Evolutionary conservation across 441 rosid species (phyloP).

Genomic region (Populus hybrid): DNA sequence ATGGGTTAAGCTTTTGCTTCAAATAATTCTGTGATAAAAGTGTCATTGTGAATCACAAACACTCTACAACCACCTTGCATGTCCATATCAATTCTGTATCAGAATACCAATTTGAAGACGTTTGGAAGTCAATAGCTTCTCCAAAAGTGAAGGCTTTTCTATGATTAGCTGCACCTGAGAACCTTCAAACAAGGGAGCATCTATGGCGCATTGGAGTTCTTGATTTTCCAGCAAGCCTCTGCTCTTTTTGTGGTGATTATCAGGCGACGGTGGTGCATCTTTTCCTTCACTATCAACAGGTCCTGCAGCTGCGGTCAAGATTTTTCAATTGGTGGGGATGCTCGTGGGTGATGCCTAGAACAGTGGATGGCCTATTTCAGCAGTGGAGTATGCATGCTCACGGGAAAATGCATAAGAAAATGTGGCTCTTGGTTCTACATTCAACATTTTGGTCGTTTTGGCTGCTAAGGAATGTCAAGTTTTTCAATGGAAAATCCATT

Average conservation of each 20-base stretch:
- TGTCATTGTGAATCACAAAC: neutral
- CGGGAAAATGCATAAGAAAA: neutral
- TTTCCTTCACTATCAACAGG: neutral
- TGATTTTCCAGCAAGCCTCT: neutral
- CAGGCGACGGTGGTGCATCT: neutral
- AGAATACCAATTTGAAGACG: neutral
- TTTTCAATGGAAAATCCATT: neutral
- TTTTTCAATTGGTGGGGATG: neutral
- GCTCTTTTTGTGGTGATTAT: neutral
- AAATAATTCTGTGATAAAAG: neutral
- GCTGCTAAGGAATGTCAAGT: neutral
- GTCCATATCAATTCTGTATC: neutral
- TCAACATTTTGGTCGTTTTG: neutral
- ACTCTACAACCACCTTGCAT: neutral
- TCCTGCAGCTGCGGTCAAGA: neutral
- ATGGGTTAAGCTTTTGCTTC: neutral
- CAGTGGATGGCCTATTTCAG: neutral
- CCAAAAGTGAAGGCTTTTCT: neutral
- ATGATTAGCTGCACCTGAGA: neutral
- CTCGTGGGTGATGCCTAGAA: neutral
- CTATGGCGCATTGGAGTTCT: neutral
- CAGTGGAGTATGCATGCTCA: neutral
- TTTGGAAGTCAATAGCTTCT: neutral
- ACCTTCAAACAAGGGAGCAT: neutral
- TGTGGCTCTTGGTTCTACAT: neutral